Evolutionary conservation across 1,139 yeast species (phyloP).

Genomic region (Arxiozyma telluris): DNA sequence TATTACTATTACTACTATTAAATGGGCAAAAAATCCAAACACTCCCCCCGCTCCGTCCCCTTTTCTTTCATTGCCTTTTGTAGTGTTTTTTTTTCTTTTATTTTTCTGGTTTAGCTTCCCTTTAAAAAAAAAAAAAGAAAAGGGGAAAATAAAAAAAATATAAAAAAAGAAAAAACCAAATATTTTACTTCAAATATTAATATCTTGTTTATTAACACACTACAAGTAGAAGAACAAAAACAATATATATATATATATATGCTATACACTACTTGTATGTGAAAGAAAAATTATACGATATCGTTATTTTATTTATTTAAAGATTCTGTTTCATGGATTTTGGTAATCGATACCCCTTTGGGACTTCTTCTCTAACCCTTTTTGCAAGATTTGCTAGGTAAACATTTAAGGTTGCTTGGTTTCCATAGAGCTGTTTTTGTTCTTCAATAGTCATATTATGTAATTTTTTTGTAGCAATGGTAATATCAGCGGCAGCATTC

Average conservation of each 20-base stretch:
- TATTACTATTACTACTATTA: too few relatives aligned
- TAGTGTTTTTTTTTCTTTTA: too few relatives aligned
- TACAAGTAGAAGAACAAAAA: not conserved
- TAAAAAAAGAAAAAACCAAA: too few relatives aligned
- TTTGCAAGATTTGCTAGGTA: slow-evolving; percentile 9
- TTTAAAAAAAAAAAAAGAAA: too few relatives aligned
- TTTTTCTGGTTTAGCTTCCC: too few relatives aligned
- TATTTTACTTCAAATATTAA: too few relatives aligned
- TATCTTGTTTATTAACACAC: too few relatives aligned
- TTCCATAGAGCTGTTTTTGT: slow-evolving; percentile 11
- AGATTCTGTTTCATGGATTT: slow-evolving; percentile 2
- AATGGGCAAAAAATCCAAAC: too few relatives aligned
- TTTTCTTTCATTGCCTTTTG: too few relatives aligned
- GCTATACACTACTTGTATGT: not conserved
- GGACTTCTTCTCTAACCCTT: slow-evolving; percentile 53
- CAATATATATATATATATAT: not conserved
- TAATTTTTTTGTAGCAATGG: slow-evolving; percentile 6
- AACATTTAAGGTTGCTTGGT: slow-evolving; percentile 6
- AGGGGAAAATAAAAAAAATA: too few relatives aligned
- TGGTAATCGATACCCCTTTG: slow-evolving; percentile 43
- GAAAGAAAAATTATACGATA: not conserved
- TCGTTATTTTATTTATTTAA: not conserved
- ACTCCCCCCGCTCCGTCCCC: too few relatives aligned
- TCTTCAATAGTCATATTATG: slow-evolving; percentile 11
- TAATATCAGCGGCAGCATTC: slow-evolving; percentile 3